Conservation (phyloP, 2,329 filamentous ascomycete species). For the Fusarium incarnatum region DNA sequence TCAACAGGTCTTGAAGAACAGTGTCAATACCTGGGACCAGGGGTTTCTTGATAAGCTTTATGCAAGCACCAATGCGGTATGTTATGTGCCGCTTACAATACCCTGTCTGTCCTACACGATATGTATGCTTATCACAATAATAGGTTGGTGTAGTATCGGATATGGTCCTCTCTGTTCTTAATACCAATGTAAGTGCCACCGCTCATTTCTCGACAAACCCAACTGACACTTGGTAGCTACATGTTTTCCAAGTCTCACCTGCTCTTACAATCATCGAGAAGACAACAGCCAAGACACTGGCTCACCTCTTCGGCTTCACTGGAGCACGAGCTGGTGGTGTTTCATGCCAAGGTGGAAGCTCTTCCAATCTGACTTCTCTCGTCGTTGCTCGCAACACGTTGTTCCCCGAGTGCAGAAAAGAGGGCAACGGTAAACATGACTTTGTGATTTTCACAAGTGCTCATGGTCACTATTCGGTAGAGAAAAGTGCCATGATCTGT, state of each 20-base stretch:
- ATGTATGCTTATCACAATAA: conserved; percentile 14
- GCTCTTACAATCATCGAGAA: conserved; percentile 91
- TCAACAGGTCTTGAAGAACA: conserved; percentile 79
- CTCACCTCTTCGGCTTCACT: conserved; percentile 79
- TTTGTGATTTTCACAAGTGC: conserved; percentile 90
- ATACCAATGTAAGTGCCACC: conserved; percentile 79
- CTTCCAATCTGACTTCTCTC: conserved; percentile 86
- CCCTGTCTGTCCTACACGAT: not conserved
- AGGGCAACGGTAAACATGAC: conserved; percentile 72
- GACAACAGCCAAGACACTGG: conserved; percentile 77
- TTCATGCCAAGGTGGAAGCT: conserved; percentile 83
- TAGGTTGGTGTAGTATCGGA: conserved; percentile 88
- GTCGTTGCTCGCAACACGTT: conserved; percentile 89
- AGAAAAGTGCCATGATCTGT: conserved; percentile 92
- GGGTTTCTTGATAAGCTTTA: conserved; percentile 97
- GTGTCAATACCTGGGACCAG: conserved; percentile 98
- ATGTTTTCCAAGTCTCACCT: conserved; percentile 94
- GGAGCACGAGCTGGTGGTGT: conserved; percentile 79
- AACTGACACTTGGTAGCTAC: conserved; percentile 52
- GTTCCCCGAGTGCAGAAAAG: conserved; percentile 79
- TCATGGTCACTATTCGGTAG: conserved; percentile 94
- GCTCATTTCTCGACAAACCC: not conserved
- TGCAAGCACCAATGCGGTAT: conserved; percentile 83
- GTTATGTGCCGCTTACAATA: conserved; percentile 55
- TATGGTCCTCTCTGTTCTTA: conserved; percentile 83